Evolutionary conservation across 2,329 filamentous ascomycete species (phyloP).

Genomic region (Coniochaeta sp.): DNA sequence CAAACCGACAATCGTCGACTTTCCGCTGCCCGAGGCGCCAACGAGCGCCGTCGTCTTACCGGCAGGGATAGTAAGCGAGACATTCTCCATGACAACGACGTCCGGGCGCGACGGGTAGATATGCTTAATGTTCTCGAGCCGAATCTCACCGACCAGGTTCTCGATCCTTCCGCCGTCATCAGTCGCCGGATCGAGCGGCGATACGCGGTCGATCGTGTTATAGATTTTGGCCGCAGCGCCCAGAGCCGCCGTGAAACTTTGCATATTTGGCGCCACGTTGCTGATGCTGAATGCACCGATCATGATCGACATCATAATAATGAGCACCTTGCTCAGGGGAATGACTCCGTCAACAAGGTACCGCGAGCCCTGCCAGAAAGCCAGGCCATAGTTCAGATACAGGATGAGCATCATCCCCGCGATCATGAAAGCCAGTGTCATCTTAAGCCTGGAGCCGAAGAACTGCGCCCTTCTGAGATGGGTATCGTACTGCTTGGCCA

Average conservation of each 20-base stretch:
- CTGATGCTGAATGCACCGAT: constrained; percentile 86
- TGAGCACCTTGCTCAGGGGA: constrained; percentile 63
- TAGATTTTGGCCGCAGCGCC: constrained; percentile 66
- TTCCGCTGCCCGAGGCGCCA: constrained; percentile 35
- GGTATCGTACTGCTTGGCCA: constrained; percentile 72
- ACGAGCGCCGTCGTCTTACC: constrained; percentile 29
- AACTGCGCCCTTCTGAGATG: constrained; percentile 66
- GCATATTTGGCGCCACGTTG: constrained; percentile 74
- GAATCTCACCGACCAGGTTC: not conserved
- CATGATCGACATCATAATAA: constrained; percentile 80
- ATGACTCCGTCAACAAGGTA: constrained; percentile 62
- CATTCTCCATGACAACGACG: constrained; percentile 24
- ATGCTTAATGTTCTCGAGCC: constrained; percentile 16
- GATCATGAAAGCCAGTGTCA: constrained; percentile 67
- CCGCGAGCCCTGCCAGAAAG: constrained; percentile 77
- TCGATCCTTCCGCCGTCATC: not conserved
- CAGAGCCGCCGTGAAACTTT: constrained; percentile 74
- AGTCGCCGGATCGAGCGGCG: not conserved
- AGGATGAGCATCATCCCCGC: constrained; percentile 73
- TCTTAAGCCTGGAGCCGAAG: constrained; percentile 69
- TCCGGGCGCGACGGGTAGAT: constrained; percentile 21
- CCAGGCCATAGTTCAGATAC: constrained; percentile 79
- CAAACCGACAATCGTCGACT: constrained; percentile 34
- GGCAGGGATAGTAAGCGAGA: constrained; percentile 16
- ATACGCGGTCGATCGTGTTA: not conserved